Evolutionary conservation across 345 rosid genomes (phyloP).

Genomic region (Schrenkiella parvula): DNA sequence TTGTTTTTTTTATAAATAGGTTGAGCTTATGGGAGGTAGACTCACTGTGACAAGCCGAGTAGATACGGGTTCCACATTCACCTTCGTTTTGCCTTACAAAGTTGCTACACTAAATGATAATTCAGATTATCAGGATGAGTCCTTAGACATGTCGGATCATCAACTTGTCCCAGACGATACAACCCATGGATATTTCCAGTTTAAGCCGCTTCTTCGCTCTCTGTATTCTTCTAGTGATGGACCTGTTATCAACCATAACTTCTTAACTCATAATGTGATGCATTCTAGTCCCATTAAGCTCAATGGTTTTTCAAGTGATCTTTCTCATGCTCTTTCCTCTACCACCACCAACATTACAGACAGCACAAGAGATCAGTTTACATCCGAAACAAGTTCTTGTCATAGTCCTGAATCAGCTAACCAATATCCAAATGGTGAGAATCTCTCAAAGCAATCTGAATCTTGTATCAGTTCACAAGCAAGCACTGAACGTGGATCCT

Average conservation of each 20-base stretch:
- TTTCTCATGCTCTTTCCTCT: background rate
- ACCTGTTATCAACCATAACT: background rate
- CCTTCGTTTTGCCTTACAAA: conserved; percentile 79
- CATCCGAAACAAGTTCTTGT: conserved; percentile 42
- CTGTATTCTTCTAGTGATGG: conserved; percentile 20
- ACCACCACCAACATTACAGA: conserved; percentile 18
- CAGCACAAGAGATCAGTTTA: conserved; percentile 40
- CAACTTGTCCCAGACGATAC: conserved; percentile 51
- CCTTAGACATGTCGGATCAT: conserved; percentile 57
- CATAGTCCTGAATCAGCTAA: conserved; percentile 33
- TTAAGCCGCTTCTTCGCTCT: conserved; percentile 51
- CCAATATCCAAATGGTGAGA: conserved; percentile 1
- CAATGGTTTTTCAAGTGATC: conserved; percentile 7
- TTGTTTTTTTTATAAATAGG: conserved; percentile 36
- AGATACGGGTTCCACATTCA: conserved; percentile 73
- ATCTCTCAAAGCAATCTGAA: conserved; percentile 13
- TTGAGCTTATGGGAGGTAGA: conserved; percentile 90
- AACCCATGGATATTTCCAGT: conserved; percentile 66
- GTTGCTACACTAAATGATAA: conserved; percentile 48
- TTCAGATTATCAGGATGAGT: conserved; percentile 74
- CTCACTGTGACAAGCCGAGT: conserved; percentile 81
- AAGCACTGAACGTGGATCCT: conserved; percentile 30
- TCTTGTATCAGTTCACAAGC: conserved; percentile 31
- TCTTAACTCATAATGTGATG: conserved; percentile 34
- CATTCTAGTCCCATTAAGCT: conserved; percentile 35